Percentiles rank a stretch among this genome's conserved stretches.
Conservation (phyloP, 352 stramenopile species). For the Phytophthora multivora region DNA sequence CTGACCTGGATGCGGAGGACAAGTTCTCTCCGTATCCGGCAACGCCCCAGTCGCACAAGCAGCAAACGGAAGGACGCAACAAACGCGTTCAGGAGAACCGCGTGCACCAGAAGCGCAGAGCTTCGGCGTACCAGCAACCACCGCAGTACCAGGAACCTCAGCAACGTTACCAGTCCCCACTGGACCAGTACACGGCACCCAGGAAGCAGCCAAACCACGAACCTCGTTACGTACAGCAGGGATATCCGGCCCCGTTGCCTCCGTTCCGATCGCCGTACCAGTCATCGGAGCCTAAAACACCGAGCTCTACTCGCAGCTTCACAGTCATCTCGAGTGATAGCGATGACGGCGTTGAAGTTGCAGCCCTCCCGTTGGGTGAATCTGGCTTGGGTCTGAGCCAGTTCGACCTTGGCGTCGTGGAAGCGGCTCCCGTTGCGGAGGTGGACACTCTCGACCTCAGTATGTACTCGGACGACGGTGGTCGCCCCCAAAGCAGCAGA, state of each 20-base stretch:
- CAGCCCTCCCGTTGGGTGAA: slow-evolving; percentile 11
- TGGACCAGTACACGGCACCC: slow-evolving; percentile 31
- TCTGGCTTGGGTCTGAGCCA: slow-evolving; percentile 42
- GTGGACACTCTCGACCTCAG: slow-evolving; percentile 31
- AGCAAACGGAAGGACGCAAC: slow-evolving; percentile 44
- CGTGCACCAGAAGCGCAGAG: slow-evolving; percentile 16
- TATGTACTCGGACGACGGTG: slow-evolving; percentile 32
- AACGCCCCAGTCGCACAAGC: slow-evolving; percentile 22
- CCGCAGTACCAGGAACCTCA: neutral
- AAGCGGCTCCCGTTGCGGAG: slow-evolving; percentile 22
- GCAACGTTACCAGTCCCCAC: slow-evolving; percentile 26
- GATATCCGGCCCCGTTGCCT: slow-evolving; percentile 15
- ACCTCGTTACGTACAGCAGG: slow-evolving; percentile 12
- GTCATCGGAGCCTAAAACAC: slow-evolving; percentile 18
- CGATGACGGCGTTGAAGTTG: slow-evolving; percentile 28
- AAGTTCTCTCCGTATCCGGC: slow-evolving; percentile 43
- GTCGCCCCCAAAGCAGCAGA: slow-evolving; percentile 13
- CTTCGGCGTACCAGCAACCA: slow-evolving; percentile 2
- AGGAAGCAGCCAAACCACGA: slow-evolving; percentile 21
- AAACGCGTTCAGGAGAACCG: slow-evolving; percentile 36
- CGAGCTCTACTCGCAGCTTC: slow-evolving; percentile 29
- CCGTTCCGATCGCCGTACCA: slow-evolving; percentile 36
- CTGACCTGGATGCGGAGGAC: slow-evolving; percentile 35
- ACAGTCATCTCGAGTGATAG: slow-evolving; percentile 36
- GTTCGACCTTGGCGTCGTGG: slow-evolving; percentile 41